Percentiles rank a stretch among this genome's conserved stretches.
phyloP scores from a whole-genome alignment of 495 filamentous ascomycete species.

The Xylaria bambusicola region DNA sequence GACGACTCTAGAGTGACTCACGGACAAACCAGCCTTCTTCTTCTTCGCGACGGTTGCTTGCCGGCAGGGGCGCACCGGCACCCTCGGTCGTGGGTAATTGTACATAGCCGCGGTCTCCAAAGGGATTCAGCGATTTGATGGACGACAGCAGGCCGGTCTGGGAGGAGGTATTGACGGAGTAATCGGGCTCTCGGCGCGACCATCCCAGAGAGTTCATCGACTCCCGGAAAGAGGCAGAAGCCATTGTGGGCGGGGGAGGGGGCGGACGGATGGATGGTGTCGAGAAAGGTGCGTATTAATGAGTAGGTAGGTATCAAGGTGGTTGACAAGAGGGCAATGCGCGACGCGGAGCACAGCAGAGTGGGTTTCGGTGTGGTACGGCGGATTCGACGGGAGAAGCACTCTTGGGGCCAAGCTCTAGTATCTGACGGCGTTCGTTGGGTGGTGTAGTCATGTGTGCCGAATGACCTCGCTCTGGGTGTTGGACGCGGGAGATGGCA shows the following conservation, averaged over 20 bases:
- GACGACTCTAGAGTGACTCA: slow-evolving; percentile 60
- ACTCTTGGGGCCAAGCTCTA: slow-evolving; percentile 25
- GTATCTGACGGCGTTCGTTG: slow-evolving; percentile 22
- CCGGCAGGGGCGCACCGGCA: slow-evolving; percentile 84
- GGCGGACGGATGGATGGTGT: slow-evolving; percentile 1
- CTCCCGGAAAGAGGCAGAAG: slow-evolving; percentile 85
- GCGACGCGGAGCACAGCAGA: background rate
- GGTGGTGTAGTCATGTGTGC: slow-evolving; percentile 33
- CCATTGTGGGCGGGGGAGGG: slow-evolving; percentile 60
- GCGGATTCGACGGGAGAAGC: slow-evolving; percentile 32
- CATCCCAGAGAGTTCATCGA: slow-evolving; percentile 94
- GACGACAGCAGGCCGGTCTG: slow-evolving; percentile 75
- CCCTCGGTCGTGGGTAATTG: slow-evolving; percentile 83
- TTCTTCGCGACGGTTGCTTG: slow-evolving; percentile 82
- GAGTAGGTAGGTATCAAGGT: no score
- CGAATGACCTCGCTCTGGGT: slow-evolving; percentile 39
- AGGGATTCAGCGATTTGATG: slow-evolving; percentile 85
- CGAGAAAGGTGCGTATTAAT: background rate
- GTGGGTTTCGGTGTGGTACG: slow-evolving; percentile 22
- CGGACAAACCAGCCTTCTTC: slow-evolving; percentile 94
- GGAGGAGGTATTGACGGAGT: slow-evolving; percentile 71
- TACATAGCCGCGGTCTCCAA: slow-evolving; percentile 85
- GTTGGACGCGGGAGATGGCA: slow-evolving; percentile 24
- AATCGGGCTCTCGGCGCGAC: slow-evolving; percentile 79
- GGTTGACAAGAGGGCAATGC: background rate